These are phyloP conservation scores for Capsicum pubescens DNA, from an alignment of 257 asterid species.

Conservation along the genomic window DNA sequence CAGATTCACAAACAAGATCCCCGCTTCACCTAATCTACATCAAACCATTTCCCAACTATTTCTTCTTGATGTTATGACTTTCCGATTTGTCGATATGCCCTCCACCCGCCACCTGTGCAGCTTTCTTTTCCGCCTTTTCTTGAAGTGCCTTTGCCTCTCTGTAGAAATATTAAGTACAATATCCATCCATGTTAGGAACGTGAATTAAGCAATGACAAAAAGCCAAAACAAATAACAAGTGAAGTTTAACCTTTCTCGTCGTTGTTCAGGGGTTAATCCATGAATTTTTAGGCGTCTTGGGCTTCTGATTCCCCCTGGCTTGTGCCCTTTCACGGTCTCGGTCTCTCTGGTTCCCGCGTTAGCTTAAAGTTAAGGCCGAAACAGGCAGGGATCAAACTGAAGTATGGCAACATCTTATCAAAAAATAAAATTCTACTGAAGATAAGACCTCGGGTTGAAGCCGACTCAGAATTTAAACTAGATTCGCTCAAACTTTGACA, in stretches of 20 bases:
- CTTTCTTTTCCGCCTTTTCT: conserved; percentile 69
- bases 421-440: too few species aligned
- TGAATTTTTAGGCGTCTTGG: conserved; percentile 54
- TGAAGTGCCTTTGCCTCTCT: conserved; percentile 91
- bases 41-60: conserved; percentile 35
- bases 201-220: background rate
- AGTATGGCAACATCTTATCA: background rate
- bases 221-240: background rate
- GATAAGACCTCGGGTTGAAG: background rate
- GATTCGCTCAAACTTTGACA: background rate
- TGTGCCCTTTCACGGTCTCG: conserved; percentile 90
- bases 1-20: conserved; percentile 32
- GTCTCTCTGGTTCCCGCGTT: conserved; percentile 82
- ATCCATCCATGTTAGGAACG: background rate
- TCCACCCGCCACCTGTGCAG: conserved; percentile 53
- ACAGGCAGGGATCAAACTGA: conserved; percentile 27
- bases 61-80: conserved; percentile 47
- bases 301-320: conserved; percentile 60
- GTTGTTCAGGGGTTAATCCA: conserved; percentile 84
- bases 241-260: conserved; percentile 65
- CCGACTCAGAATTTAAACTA: background rate
- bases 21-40: conserved; percentile 2
- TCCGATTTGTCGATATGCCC: conserved; percentile 30
- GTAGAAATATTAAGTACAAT: background rate
- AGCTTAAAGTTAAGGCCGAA: conserved; percentile 55